Base-by-base conservation (phyloP, 768 basidiomycete species). In the Amylocystis lapponica region DNA sequence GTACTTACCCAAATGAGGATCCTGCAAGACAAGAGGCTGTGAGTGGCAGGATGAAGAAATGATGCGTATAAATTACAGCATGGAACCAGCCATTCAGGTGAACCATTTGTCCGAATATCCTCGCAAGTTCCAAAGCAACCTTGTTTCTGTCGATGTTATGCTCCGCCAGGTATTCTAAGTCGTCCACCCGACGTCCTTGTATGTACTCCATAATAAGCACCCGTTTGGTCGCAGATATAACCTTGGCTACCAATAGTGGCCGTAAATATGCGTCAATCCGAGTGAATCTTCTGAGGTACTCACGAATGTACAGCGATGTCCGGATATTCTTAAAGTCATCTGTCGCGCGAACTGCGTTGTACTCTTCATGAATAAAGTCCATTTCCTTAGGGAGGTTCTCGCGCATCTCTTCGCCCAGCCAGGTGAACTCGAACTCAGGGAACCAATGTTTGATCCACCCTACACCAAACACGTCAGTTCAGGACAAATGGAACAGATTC, bases 161-260 rank as follows among this genome's bases (percentile, higher is more conserved):
- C 27, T 79, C 68, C 19, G 85, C 83, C 12, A 99, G 74, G 59
- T 90, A 99, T 27, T 71, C 71, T 41, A 95, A 61, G 60, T 97
- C 86, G 57, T 97, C 94, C 3, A 95, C 83, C 21, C 94, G 74
- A 4, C 82, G 86, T 14, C 95, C 94, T 54, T 86, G 70, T 36
- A 92, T 92, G 56, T 79, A 98, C 58, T 99, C 95, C 95, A 97
- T 97, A 39, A 94, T 75, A 45, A 99, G 70, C 5, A 94, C 84
- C 33, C 95, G 71, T 60, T 86, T 89, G 21, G 81, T 80, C 4
- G 91, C 86, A 44, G 74, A 75, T 27, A 96, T 69, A 2, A 97
- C 83, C 52, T 80, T 65, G 1, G 86, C 58, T 60, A 22, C 4
- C 5, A 19, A 13, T 16, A 1, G 16, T n/a, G 14, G 19, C 9